These are phyloP conservation scores for Kwoniella sp. DNA, from an alignment of 768 basidiomycete species.

Conservation along the genomic window DNA sequence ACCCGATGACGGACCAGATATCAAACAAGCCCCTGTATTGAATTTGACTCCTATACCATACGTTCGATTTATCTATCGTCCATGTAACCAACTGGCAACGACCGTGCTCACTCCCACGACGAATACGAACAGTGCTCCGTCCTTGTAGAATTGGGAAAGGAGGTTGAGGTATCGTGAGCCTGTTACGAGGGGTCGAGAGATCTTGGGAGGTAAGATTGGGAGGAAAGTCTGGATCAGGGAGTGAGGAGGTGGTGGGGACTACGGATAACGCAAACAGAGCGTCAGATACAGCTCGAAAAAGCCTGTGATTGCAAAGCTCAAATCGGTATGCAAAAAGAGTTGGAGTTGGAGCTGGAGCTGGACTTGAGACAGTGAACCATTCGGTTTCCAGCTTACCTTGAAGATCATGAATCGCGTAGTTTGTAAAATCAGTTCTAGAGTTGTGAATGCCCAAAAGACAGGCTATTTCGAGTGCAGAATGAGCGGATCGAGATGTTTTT, in stretches of 20 bases:
- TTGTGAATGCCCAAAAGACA: constrained; percentile 56
- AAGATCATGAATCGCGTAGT: constrained; percentile 54
- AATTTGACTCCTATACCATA: too few relatives aligned
- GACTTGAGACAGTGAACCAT: too few relatives aligned
- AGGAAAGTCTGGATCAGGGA: constrained; percentile 52
- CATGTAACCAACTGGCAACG: constrained; percentile 24
- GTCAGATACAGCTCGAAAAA: constrained; percentile 10
- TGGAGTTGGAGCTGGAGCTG: too few relatives aligned
- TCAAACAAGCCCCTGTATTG: too few relatives aligned
- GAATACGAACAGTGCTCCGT: constrained; percentile 53
- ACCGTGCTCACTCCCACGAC: constrained; percentile 37
- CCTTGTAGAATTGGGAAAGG: constrained; percentile 50
- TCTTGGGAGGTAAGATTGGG: constrained; percentile 52
- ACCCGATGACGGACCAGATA: too few relatives aligned
- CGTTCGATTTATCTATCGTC: background rate
- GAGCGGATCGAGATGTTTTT: background rate
- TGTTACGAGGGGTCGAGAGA: constrained; percentile 49
- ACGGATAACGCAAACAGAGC: background rate
- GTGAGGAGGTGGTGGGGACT: constrained; percentile 55
- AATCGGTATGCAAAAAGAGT: too few relatives aligned
- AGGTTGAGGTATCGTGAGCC: constrained; percentile 50
- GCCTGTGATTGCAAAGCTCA: background rate
- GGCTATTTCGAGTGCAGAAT: constrained; percentile 39
- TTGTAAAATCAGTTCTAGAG: constrained; percentile 54
- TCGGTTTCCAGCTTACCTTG: constrained; percentile 36